A percentile compares a stretch with the other conserved stretches of the same genome.
These are phyloP conservation scores for Coemansia sp. DNA, from an alignment of 192 early-diverging fungal species.

Conservation along the genomic window DNA sequence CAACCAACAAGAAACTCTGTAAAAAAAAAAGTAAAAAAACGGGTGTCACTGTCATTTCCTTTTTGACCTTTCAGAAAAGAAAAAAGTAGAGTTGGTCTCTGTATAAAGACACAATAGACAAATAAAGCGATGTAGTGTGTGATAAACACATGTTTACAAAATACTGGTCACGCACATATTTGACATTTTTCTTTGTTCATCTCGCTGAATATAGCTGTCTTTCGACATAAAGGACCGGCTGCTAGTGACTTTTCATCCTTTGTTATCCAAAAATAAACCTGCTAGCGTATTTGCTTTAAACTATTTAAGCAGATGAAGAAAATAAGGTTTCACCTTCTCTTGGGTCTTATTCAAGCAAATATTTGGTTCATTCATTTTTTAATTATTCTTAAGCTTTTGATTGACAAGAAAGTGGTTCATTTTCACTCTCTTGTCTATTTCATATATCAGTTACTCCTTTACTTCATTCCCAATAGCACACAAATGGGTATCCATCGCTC, in stretches of 20 bases:
- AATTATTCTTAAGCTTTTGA: too few species aligned
- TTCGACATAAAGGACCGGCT: neutral
- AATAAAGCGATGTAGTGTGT: too few species aligned
- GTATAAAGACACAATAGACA: too few species aligned
- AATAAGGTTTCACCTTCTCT: neutral
- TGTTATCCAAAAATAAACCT: neutral
- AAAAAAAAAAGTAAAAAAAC: neutral
- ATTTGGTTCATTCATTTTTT: too few species aligned
- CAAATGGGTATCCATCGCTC: constrained; percentile 10
- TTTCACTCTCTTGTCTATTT: neutral
- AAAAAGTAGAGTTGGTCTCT: constrained; percentile 4
- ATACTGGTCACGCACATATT: too few species aligned
- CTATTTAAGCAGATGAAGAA: neutral
- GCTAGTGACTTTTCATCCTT: neutral
- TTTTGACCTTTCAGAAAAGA: neutral
- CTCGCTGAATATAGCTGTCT: too few species aligned
- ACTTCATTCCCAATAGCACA: too few species aligned
- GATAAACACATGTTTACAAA: too few species aligned
- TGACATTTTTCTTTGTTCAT: too few species aligned
- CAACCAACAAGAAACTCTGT: neutral
- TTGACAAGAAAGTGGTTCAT: too few species aligned
- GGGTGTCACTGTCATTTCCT: neutral
- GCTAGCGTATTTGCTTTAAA: neutral
- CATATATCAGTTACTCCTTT: too few species aligned
- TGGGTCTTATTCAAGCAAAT: neutral